Percentiles rank a stretch among this genome's conserved stretches.
Conservation (phyloP, 1,139 yeast genomes). For the Saccharomyces pastorianus region DNA sequence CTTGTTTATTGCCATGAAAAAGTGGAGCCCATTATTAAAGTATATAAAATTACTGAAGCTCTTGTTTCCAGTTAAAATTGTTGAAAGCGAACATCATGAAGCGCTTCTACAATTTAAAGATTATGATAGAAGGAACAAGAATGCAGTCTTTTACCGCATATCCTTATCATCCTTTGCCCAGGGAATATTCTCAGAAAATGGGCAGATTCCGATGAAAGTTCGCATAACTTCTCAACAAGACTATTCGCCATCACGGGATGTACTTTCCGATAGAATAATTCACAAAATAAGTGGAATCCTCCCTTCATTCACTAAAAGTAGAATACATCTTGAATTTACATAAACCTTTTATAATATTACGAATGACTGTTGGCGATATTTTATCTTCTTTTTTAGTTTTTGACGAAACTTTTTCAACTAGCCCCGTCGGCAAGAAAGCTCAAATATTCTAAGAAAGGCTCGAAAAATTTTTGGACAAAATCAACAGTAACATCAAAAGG, state of each 20-base stretch:
- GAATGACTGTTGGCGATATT: not conserved
- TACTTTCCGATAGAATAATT: conserved; percentile 1
- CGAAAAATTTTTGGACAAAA: not conserved
- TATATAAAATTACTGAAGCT: conserved; percentile 6
- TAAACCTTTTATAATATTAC: not conserved
- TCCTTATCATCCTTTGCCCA: conserved; percentile 1
- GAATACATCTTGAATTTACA: conserved; percentile 2
- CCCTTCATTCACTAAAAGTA: conserved; percentile 8
- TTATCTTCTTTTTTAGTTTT: not conserved
- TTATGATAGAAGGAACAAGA: conserved; percentile 10
- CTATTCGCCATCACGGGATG: not conserved
- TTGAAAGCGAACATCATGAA: conserved; percentile 1
- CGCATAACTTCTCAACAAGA: not conserved
- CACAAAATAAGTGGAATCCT: conserved; percentile 4
- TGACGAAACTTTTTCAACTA: not conserved
- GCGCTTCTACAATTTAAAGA: conserved; percentile 9
- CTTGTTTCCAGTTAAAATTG: conserved; percentile 9
- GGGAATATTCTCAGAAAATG: not conserved
- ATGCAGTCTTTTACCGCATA: conserved; percentile 5
- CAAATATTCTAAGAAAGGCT: not conserved
- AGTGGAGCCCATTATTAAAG: conserved; percentile 5
- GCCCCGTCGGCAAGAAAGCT: not conserved
- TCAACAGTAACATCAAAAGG: not conserved
- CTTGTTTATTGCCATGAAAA: conserved; percentile 1
- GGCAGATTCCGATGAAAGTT: not conserved